phyloP scores from a whole-genome alignment of 805 yeast genomes.

The Candida palmyrensis region DNA sequence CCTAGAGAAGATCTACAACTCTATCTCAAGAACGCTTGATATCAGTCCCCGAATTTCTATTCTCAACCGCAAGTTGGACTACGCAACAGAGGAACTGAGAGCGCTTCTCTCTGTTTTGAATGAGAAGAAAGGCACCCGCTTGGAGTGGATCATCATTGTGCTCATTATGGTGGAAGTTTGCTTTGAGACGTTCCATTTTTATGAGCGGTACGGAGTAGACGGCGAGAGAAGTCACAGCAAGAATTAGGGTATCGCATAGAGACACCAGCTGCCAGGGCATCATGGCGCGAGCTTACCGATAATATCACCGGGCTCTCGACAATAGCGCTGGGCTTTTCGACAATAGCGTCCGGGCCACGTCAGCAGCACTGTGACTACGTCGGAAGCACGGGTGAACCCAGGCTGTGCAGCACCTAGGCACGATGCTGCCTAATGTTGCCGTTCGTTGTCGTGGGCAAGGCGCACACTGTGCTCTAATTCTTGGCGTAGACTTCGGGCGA shows the following conservation, averaged over 20 bases:
- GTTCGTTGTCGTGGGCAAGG: too few relatives aligned
- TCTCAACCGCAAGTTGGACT: slow-evolving; percentile 80
- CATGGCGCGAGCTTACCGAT: too few relatives aligned
- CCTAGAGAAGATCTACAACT: slow-evolving; percentile 68
- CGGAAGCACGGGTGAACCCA: too few relatives aligned
- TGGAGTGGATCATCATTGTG: slow-evolving; percentile 86
- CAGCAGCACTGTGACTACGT: too few relatives aligned
- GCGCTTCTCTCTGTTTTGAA: slow-evolving; percentile 70
- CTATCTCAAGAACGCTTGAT: slow-evolving; percentile 68
- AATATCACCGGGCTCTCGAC: too few relatives aligned
- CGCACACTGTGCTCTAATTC: too few relatives aligned
- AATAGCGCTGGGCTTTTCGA: too few relatives aligned
- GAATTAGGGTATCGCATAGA: neutral
- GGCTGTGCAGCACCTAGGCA: too few relatives aligned
- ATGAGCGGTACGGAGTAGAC: slow-evolving; percentile 40
- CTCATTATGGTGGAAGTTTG: slow-evolving; percentile 81
- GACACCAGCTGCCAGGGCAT: too few relatives aligned
- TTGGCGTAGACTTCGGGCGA: too few relatives aligned
- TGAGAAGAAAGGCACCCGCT: slow-evolving; percentile 67
- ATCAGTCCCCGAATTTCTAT: slow-evolving; percentile 73
- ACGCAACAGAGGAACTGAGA: slow-evolving; percentile 83
- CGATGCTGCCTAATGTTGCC: too few relatives aligned
- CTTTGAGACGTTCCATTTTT: slow-evolving; percentile 74
- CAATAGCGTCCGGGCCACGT: too few relatives aligned
- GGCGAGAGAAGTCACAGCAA: neutral